Conservation (phyloP, 331 rosid species). For the Telfairia occidentalis region DNA sequence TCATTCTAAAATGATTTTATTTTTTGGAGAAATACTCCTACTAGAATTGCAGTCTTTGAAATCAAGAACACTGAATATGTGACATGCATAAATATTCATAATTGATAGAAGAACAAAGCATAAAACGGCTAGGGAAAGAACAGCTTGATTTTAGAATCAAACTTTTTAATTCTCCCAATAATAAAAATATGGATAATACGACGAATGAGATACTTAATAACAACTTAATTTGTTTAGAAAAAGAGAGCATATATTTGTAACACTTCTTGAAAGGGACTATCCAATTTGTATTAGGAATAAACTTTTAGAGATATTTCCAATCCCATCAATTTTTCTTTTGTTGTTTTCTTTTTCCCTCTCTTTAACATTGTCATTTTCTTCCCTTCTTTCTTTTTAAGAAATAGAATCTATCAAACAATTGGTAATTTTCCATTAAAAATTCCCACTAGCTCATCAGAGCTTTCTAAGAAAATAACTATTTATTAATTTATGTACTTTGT, state of each 20-base stretch:
- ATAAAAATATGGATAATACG: neutral
- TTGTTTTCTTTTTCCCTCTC: neutral
- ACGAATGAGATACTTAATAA: neutral
- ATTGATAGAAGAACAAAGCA: neutral
- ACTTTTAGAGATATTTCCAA: neutral
- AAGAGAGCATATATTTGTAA: neutral
- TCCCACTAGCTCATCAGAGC: neutral
- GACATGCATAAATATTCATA: neutral
- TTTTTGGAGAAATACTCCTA: too few species aligned
- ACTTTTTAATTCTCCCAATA: neutral
- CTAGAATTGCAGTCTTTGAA: too few species aligned
- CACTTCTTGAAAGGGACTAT: conserved; percentile 1
- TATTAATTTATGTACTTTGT: neutral
- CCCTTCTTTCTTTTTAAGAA: neutral
- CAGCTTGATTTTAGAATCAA: neutral
- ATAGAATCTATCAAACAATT: neutral
- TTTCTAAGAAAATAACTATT: neutral
- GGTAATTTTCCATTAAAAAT: neutral
- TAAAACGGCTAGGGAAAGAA: neutral
- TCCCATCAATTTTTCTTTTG: neutral
- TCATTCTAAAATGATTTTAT: too few species aligned
- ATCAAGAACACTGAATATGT: too few species aligned
- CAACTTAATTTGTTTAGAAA: neutral
- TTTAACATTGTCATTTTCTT: neutral
- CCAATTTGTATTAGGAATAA: neutral